A percentile compares a stretch with the other conserved stretches of the same genome.
Evolutionary conservation across 164 flowering plant genomes (phyloP).

Genomic region (Cinnamomum micranthum): DNA sequence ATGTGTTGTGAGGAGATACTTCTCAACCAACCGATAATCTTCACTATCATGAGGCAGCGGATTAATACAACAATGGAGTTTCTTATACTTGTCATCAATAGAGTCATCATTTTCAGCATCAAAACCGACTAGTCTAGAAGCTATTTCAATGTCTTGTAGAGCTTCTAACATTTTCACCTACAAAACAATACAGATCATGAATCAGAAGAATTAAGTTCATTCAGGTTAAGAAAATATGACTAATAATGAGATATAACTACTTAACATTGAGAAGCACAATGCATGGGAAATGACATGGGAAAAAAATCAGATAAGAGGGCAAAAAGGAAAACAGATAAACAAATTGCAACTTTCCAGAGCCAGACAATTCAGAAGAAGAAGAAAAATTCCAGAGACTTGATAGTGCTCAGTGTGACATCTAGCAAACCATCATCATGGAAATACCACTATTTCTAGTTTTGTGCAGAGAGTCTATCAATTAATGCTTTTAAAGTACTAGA

Average conservation of each 20-base stretch:
- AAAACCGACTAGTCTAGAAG: constrained; percentile 90
- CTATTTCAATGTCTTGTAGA: constrained; percentile 94
- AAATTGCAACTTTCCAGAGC: background rate
- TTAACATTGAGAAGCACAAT: background rate
- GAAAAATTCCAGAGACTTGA: no score
- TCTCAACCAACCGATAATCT: constrained; percentile 69
- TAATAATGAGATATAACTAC: background rate
- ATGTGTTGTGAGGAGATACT: constrained; percentile 84
- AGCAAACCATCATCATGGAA: background rate
- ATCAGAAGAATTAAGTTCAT: background rate
- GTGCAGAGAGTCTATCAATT: background rate
- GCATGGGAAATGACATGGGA: background rate
- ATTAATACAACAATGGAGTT: constrained; percentile 58
- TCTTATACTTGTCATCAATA: constrained; percentile 81
- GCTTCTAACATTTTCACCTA: constrained; percentile 98
- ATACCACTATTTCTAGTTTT: background rate
- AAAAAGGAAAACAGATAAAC: background rate
- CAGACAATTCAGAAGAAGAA: background rate
- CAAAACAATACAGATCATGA: constrained; percentile 4
- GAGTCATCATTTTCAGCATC: constrained; percentile 70
- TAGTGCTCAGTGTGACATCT: no score
- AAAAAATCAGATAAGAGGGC: no score
- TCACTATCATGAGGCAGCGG: constrained; percentile 80
- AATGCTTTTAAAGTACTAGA: background rate
- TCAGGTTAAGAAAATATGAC: background rate